Percentiles rank a stretch among this genome's conserved stretches.
These are phyloP conservation scores for Apiotrichum gracile DNA, from an alignment of 1,284 basidiomycete genomes.

Conservation along the genomic window DNA sequence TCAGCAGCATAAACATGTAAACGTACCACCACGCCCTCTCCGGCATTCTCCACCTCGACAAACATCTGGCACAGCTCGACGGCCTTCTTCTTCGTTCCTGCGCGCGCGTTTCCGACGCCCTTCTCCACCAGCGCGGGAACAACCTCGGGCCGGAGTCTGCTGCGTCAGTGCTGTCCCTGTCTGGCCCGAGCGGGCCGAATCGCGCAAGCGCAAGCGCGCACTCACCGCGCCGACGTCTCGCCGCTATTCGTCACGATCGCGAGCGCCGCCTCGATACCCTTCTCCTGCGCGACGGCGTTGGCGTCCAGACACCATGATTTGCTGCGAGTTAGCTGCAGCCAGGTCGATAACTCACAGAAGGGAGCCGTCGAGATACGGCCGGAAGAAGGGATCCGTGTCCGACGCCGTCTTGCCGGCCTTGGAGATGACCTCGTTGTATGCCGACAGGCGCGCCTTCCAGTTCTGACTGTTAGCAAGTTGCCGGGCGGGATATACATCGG, in stretches of 20 bases:
- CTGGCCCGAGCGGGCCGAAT: neutral
- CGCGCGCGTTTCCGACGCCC: constrained; percentile 82
- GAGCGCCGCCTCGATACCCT: constrained; percentile 80
- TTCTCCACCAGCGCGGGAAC: constrained; percentile 92
- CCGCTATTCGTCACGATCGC: constrained; percentile 86
- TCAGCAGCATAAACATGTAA: neutral
- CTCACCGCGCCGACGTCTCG: constrained; percentile 64
- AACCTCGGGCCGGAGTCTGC: constrained; percentile 60
- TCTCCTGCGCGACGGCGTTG: constrained; percentile 97
- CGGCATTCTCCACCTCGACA: constrained; percentile 88
- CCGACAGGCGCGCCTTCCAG: constrained; percentile 95
- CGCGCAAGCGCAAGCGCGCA: neutral
- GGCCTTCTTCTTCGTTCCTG: constrained; percentile 86
- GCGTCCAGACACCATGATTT: constrained; percentile 85
- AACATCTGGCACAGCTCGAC: constrained; percentile 82
- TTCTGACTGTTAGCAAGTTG: constrained; percentile 51
- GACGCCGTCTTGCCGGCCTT: constrained; percentile 80
- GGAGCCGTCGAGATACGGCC: constrained; percentile 60
- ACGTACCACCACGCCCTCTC: constrained; percentile 80
- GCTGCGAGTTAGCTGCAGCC: constrained; percentile 44
- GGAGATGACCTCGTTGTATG: constrained; percentile 82
- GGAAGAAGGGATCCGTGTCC: constrained; percentile 90
- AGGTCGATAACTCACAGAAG: constrained; percentile 28
- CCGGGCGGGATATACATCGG: neutral
- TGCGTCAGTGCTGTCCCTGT: neutral